phyloP scores from a whole-genome alignment of 2,329 filamentous ascomycete species.

The Ophiostoma tasmaniense region DNA sequence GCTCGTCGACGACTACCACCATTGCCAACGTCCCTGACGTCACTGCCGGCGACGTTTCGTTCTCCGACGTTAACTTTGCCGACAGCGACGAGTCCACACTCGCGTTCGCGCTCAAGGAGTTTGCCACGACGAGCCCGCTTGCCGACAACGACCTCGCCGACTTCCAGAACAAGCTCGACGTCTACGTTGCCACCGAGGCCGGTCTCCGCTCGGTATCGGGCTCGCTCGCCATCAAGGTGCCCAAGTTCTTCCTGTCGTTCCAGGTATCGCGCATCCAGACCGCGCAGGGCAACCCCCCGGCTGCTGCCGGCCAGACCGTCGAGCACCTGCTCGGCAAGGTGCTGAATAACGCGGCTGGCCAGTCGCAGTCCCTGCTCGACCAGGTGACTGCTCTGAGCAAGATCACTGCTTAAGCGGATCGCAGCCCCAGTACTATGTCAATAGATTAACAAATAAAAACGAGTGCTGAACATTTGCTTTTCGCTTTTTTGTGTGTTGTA shows the following conservation, averaged over 20 bases:
- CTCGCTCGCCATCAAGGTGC: constrained; percentile 48
- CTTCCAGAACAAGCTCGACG: constrained; percentile 47
- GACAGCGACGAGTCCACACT: constrained; percentile 40
- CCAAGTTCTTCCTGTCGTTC: constrained; percentile 55
- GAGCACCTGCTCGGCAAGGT: constrained; percentile 52
- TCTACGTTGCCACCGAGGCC: constrained; percentile 52
- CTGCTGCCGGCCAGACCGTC: constrained; percentile 43
- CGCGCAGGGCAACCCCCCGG: constrained; percentile 47
- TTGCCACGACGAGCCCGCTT: constrained; percentile 43
- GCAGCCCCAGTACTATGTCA: neutral
- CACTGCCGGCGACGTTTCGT: constrained; percentile 40
- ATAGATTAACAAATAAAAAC: neutral
- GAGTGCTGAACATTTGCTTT: neutral
- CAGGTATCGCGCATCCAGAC: constrained; percentile 52
- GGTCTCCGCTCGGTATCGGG: constrained; percentile 47
- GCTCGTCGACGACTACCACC: constrained; percentile 38
- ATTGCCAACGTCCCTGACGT: constrained; percentile 49
- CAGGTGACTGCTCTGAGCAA: constrained; percentile 39
- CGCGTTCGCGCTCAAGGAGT: constrained; percentile 44
- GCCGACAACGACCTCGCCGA: constrained; percentile 39
- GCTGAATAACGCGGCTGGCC: constrained; percentile 43
- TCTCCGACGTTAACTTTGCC: constrained; percentile 50
- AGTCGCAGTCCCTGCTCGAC: constrained; percentile 41
- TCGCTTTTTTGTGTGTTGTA: neutral
- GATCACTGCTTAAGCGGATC: constrained; percentile 16